These are phyloP conservation scores for Atkinsonella texensis DNA, from an alignment of 2,329 filamentous ascomycete genomes.

Conservation along the genomic window DNA sequence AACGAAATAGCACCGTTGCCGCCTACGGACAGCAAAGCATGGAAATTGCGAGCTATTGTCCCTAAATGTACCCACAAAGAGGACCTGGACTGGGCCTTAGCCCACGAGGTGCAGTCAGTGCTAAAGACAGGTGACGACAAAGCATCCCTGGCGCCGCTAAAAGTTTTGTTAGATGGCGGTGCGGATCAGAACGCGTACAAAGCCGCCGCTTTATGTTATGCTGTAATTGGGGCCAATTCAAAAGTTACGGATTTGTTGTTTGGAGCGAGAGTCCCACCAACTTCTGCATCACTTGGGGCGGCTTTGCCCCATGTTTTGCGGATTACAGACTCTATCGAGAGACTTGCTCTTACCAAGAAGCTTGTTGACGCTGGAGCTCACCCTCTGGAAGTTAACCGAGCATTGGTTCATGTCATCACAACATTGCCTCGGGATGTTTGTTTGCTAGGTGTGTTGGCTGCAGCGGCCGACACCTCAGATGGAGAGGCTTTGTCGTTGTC, in stretches of 20 bases:
- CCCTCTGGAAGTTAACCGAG: constrained; percentile 35
- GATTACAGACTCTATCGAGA: constrained; percentile 37
- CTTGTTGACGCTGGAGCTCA: constrained; percentile 38
- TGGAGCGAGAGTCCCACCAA: constrained; percentile 22
- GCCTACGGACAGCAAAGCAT: constrained; percentile 32
- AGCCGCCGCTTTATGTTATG: constrained; percentile 37
- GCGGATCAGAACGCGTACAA: constrained; percentile 44
- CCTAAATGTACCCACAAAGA: constrained; percentile 29
- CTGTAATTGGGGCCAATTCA: constrained; percentile 33
- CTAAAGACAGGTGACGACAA: constrained; percentile 24
- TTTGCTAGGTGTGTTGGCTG: constrained; percentile 32
- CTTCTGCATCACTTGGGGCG: constrained; percentile 30
- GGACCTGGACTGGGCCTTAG: constrained; percentile 32
- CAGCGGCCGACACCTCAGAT: constrained; percentile 36
- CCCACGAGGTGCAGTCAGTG: constrained; percentile 35
- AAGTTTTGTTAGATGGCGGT: constrained; percentile 35
- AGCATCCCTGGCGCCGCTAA: constrained; percentile 31
- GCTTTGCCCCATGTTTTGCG: constrained; percentile 42
- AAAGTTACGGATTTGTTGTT: constrained; percentile 39
- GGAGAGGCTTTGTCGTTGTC: constrained; percentile 36
- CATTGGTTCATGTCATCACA: constrained; percentile 37
- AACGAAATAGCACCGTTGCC: constrained; percentile 30
- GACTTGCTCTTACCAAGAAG: constrained; percentile 36
- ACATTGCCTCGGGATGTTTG: constrained; percentile 35
- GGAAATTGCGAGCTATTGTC: constrained; percentile 38